phyloP scores from a whole-genome alignment of 495 filamentous ascomycete species.

The Hypoxylon perforatum region DNA sequence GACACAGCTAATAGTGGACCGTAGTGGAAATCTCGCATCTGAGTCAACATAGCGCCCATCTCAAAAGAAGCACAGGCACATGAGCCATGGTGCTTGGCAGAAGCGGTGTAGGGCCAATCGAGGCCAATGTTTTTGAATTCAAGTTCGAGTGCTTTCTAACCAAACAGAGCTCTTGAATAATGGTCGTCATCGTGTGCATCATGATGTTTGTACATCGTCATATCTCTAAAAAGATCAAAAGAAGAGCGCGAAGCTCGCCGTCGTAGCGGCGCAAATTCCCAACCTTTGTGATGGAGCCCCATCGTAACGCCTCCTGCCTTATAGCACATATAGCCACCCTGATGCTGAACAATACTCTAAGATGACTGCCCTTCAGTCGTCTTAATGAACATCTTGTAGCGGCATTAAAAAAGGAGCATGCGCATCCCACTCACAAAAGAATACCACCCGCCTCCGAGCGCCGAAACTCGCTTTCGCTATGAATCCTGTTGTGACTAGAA shows the following conservation, averaged over 20 bases:
- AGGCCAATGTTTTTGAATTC: slow-evolving; percentile 14
- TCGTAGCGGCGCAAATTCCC: slow-evolving; percentile 3
- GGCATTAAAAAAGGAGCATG: slow-evolving; percentile 2
- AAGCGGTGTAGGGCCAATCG: slow-evolving; percentile 24
- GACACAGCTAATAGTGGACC: neutral
- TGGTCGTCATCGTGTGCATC: slow-evolving; percentile 27
- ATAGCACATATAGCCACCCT: slow-evolving; percentile 13
- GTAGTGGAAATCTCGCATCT: slow-evolving; percentile 6
- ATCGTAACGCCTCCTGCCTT: slow-evolving; percentile 32
- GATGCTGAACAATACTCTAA: slow-evolving; percentile 11
- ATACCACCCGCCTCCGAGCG: slow-evolving; percentile 25
- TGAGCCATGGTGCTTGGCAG: slow-evolving; percentile 9
- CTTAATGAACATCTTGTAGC: slow-evolving; percentile 3
- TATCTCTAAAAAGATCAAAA: slow-evolving; percentile 31
- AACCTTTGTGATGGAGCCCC: slow-evolving; percentile 6
- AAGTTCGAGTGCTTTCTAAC: slow-evolving; percentile 30
- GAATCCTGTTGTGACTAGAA: neutral
- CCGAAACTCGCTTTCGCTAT: slow-evolving; percentile 26
- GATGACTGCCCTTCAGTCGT: slow-evolving; percentile 3
- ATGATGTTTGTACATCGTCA: slow-evolving; percentile 31
- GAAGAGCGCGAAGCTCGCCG: slow-evolving; percentile 16
- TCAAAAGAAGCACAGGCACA: slow-evolving; percentile 3
- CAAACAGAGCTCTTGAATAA: slow-evolving; percentile 25
- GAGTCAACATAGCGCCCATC: slow-evolving; percentile 13
- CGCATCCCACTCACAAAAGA: slow-evolving; percentile 5